A percentile compares a stretch with the other conserved stretches of the same genome.
Conservation (phyloP, 257 asterid genomes). For the Schizonepeta tenuifolia region DNA sequence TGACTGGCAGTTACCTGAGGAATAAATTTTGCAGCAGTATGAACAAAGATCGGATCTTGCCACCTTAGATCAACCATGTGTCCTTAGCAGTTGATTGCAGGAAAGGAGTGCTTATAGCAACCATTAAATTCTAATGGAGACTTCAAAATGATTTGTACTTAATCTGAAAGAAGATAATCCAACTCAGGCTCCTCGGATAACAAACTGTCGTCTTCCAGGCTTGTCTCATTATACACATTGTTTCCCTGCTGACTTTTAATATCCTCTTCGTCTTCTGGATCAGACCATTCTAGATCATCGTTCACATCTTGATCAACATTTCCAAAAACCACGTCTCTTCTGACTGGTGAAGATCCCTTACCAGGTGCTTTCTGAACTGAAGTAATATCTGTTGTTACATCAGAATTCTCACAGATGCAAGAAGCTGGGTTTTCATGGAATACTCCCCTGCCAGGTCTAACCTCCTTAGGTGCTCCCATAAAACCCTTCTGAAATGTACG, state of each 20-base stretch:
- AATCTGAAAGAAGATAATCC: slow-evolving; percentile 87
- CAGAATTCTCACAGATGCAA: slow-evolving; percentile 85
- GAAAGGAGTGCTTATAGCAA: not conserved
- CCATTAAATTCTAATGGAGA: slow-evolving; percentile 6
- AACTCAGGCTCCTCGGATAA: slow-evolving; percentile 74
- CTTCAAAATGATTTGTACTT: slow-evolving; percentile 27
- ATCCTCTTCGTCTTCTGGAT: slow-evolving; percentile 82
- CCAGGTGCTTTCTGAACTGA: slow-evolving; percentile 39
- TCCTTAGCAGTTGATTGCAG: slow-evolving; percentile 23
- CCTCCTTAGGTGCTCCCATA: slow-evolving; percentile 96
- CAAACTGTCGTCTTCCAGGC: slow-evolving; percentile 57
- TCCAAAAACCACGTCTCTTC: slow-evolving; percentile 40
- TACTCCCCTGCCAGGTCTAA: slow-evolving; percentile 90
- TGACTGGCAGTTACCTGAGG: slow-evolving; percentile 18
- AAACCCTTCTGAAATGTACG: slow-evolving; percentile 74
- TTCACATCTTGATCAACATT: slow-evolving; percentile 46
- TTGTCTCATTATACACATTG: slow-evolving; percentile 54
- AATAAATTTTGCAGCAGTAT: slow-evolving; percentile 22
- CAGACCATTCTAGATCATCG: slow-evolving; percentile 79
- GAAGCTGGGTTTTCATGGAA: slow-evolving; percentile 92
- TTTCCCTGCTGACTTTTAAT: slow-evolving; percentile 40
- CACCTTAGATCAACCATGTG: slow-evolving; percentile 26
- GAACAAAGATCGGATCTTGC: slow-evolving; percentile 23
- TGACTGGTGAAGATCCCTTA: slow-evolving; percentile 37
- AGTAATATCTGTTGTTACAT: slow-evolving; percentile 46